These are phyloP conservation scores for Botrytis hyacinthi DNA, from an alignment of 2,329 filamentous ascomycete species.

Conservation along the genomic window DNA sequence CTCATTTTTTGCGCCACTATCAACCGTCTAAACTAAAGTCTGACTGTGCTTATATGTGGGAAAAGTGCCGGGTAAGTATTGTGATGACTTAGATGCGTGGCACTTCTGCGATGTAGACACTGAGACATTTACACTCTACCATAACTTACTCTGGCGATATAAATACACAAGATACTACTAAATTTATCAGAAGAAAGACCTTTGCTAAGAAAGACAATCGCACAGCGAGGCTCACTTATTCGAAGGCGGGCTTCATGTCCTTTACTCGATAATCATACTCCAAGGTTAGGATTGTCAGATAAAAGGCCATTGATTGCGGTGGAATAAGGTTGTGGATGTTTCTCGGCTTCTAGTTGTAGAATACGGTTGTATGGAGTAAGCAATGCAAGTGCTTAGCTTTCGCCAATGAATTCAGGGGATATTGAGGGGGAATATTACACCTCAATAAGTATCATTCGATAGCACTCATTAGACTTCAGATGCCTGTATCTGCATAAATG, in stretches of 20 bases:
- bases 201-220: background rate
- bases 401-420: background rate
- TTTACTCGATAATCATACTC: too few species aligned
- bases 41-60: slow-evolving; percentile 5
- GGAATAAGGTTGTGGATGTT: background rate
- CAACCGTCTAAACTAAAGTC: background rate
- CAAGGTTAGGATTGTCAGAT: background rate
- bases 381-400: background rate
- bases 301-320: background rate
- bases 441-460: background rate
- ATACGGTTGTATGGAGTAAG: background rate
- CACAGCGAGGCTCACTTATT: background rate
- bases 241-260: background rate
- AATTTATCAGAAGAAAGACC: background rate
- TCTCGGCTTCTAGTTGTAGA: background rate
- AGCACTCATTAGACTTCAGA: background rate
- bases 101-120: background rate
- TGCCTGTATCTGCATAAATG: background rate
- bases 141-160: background rate
- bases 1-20: background rate
- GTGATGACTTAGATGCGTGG: background rate
- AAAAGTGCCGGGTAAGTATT: background rate
- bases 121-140: background rate
- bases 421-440: background rate
- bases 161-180: background rate